Conservation (phyloP, 345 rosid genomes). For the Citrus mangshanensis region DNA sequence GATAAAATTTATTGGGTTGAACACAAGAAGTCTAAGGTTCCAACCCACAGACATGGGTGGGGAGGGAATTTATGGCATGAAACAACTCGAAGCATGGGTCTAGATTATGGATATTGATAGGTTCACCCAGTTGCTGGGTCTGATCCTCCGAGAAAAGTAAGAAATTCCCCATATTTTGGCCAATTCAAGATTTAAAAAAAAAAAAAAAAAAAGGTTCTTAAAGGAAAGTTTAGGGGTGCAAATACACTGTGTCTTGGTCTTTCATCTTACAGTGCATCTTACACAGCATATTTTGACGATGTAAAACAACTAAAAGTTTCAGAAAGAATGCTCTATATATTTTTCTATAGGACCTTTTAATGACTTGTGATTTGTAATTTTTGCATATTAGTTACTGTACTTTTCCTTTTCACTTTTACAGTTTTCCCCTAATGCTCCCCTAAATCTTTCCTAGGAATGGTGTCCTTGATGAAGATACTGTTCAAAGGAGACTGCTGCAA, state of each 20-base stretch:
- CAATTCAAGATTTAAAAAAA: too few species aligned
- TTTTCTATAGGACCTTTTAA: background rate
- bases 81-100: too few species aligned
- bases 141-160: too few species aligned
- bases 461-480: constrained; percentile 25
- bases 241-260: background rate
- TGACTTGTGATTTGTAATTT: background rate
- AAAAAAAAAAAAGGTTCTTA: background rate
- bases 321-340: background rate
- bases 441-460: constrained; percentile 31
- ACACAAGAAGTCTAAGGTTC: too few species aligned
- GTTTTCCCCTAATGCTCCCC: background rate
- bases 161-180: too few species aligned
- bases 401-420: background rate
- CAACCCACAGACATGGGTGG: too few species aligned
- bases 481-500: constrained; percentile 37
- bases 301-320: background rate
- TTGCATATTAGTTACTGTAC: background rate
- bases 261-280: background rate
- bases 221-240: background rate
- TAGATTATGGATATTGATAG: too few species aligned
- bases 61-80: too few species aligned
- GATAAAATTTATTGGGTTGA: too few species aligned
- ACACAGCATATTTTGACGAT: background rate
- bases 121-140: too few species aligned